Base-by-base conservation (phyloP, 495 filamentous ascomycete genomes). In the Aspergillus cavernicola region DNA sequence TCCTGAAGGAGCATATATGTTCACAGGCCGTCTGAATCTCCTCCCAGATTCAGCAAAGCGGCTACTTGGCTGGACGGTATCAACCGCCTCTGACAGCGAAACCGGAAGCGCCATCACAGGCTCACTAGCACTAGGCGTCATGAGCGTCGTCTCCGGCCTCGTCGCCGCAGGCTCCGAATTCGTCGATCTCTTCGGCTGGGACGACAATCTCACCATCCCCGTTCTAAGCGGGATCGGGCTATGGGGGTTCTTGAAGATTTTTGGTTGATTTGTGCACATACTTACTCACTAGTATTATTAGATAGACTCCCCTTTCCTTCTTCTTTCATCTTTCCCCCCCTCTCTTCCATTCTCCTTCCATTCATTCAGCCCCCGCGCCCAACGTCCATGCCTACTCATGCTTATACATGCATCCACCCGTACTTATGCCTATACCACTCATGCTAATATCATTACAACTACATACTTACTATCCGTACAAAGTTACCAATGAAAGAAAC, bases 191-290 rank as follows among this genome's bases (percentile, higher is more conserved):
- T 96, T 88, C 65, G 86, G 89, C 23, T 89, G 88, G 88, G 93
- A 98, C 65, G 93, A 98, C 73, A 98, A 98, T 70, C 74, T 97
- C 53, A 96, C 92, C 31, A 98, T 98, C 67, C 93, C 93, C 11
- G 83, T 95, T 33, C 71, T 98, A 44, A 96, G 89, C 65, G 90
- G 90, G 12, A 65, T 95, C 13, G 92, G 93, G 8, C 84, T 98
- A 42, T 96, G 88, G 88, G 89, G 88, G 0, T 95, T 98, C 66
- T 74, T 97, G 64, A 97, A 92, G 74, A 64, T 92, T 36, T 97
- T 97, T 79, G 88, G 89, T 24, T 75, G 57, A 67, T 51, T 36
- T 2, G 32, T 12, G 11, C 18, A 36, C 11, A 6, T 13, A 36
- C 33, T n/a, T 36, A 7, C 20, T 23, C 5, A 48, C 6, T 32